A percentile compares a stretch with the other conserved stretches of the same genome.
phyloP scores from a whole-genome alignment of 371 early-diverging fungal genomes.

The Mucor irregularis region DNA sequence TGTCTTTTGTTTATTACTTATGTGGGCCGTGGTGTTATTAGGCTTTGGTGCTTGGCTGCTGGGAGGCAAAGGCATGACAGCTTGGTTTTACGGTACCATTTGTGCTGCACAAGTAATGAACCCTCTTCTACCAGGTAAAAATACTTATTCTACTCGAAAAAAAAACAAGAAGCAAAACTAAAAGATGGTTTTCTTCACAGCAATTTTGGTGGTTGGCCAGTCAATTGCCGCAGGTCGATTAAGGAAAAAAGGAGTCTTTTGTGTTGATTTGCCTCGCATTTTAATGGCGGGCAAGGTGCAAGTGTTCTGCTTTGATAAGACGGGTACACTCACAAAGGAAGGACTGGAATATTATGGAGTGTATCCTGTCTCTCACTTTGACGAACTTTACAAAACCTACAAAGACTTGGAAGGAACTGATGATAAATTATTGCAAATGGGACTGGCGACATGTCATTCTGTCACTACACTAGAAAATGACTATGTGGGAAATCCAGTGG shows the following conservation, averaged over 20 bases:
- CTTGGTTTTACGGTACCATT: constrained; percentile 66
- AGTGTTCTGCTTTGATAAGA: constrained; percentile 81
- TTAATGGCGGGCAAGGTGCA: constrained; percentile 86
- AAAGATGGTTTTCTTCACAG: constrained; percentile 15
- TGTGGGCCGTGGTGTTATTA: constrained; percentile 63
- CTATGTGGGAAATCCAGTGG: constrained; percentile 85
- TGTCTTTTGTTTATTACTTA: constrained; percentile 58
- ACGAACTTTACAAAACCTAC: not conserved
- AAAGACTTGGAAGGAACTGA: not conserved
- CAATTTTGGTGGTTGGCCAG: constrained; percentile 84
- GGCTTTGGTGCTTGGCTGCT: constrained; percentile 61
- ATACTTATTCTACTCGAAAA: no score
- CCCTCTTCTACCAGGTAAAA: constrained; percentile 55
- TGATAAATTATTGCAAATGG: constrained; percentile 40
- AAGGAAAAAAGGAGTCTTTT: constrained; percentile 59
- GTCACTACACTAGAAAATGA: constrained; percentile 59
- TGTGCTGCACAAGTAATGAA: constrained; percentile 70
- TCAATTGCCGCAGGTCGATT: constrained; percentile 73
- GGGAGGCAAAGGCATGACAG: constrained; percentile 48
- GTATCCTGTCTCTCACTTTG: constrained; percentile 7
- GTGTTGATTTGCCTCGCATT: constrained; percentile 79
- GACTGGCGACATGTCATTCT: constrained; percentile 76
- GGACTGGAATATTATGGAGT: constrained; percentile 56
- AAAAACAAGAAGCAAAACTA: not conserved
- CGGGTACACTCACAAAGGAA: constrained; percentile 64